phyloP scores from a whole-genome alignment of 257 asterid genomes.

The Solanum verrucosum region DNA sequence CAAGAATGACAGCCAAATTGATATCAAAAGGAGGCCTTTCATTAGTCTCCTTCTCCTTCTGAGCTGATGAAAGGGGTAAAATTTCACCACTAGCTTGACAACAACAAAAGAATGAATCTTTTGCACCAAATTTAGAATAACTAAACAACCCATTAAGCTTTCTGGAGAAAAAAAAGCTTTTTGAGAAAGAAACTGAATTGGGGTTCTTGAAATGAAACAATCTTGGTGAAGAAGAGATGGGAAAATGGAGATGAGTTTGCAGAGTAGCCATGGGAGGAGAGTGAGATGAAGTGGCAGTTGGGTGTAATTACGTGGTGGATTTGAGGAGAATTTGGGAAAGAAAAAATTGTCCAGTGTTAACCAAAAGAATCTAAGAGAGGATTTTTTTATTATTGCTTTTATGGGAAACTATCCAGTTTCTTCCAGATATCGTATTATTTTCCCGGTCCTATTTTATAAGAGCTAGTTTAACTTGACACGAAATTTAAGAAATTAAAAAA shows the following conservation, averaged over 20 bases:
- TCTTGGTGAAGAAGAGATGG: constrained; percentile 27
- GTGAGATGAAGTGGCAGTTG: not conserved
- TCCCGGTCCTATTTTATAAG: fast-evolving
- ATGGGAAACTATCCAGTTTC: not conserved
- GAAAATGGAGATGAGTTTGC: constrained; percentile 25
- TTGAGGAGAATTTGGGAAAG: not conserved
- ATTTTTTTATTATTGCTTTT: not conserved
- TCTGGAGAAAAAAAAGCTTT: constrained; percentile 15
- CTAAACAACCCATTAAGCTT: constrained; percentile 24
- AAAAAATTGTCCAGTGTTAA: not conserved
- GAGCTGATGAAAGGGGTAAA: constrained; percentile 15
- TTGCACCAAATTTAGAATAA: not conserved
- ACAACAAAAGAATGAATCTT: constrained; percentile 1
- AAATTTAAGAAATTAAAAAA: no score
- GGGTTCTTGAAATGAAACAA: constrained; percentile 41
- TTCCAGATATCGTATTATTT: not conserved
- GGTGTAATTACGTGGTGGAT: not conserved
- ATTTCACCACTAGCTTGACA: constrained; percentile 31
- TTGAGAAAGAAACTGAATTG: constrained; percentile 32
- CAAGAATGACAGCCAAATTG: constrained; percentile 90
- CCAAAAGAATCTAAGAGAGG: not conserved
- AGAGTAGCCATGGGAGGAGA: constrained; percentile 44
- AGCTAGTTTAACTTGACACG: fast-evolving
- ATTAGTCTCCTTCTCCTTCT: constrained; percentile 5
- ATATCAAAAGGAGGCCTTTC: constrained; percentile 71